Base-by-base conservation (phyloP, 2,329 filamentous ascomycete genomes). In the Calonectria honghensis region DNA sequence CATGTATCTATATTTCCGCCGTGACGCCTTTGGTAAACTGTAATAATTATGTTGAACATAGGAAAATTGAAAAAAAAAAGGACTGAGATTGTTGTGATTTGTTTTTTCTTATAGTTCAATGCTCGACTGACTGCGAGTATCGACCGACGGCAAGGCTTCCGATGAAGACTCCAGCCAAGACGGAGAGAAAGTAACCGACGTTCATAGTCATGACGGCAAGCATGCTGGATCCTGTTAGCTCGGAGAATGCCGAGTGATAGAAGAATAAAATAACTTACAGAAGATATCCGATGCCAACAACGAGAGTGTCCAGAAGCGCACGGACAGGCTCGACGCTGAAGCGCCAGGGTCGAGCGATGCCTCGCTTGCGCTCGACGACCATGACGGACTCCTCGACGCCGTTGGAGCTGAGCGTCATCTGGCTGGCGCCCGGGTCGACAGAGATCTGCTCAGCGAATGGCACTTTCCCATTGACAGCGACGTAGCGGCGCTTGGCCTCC, bases 171-270 rank as follows among this genome's bases (percentile, higher is more conserved):
- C 95, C 95, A 1, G 89, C 93, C 9, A 97, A 89, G n/a, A 96
- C 90, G 0, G 94, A 96, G 70, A 95, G 85, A 83, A 96, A 96
- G 83, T 97, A 97, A 16, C 95, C 95, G 20, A 96, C 90, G 80
- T 97, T 97, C 87, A 95, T 92, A 1, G 94, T 96, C 95, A 97
- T 98, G 82, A 97, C 94, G 18, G 94, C 95, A 86, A 98, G 87
- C 96, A 98, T 98, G 74, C 96, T 98, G 68, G 7, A n/a, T 13
- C 14, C 72, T 18, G 57, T 66, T 27, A 75, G 61, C 29, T 14
- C 11, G 18, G 14, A 45, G 18, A 9, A 48, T 20, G 11, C 20
- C 3, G 20, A 11, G 9, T 9, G 9, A 20, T 10, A 2, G 45
- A 13, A 13, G 16, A n/a, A 24, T 31, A 4, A 37, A 2, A 66